Evolutionary conservation across 2,329 filamentous ascomycete genomes (phyloP).

Genomic region (Penicillium rolfsii): DNA sequence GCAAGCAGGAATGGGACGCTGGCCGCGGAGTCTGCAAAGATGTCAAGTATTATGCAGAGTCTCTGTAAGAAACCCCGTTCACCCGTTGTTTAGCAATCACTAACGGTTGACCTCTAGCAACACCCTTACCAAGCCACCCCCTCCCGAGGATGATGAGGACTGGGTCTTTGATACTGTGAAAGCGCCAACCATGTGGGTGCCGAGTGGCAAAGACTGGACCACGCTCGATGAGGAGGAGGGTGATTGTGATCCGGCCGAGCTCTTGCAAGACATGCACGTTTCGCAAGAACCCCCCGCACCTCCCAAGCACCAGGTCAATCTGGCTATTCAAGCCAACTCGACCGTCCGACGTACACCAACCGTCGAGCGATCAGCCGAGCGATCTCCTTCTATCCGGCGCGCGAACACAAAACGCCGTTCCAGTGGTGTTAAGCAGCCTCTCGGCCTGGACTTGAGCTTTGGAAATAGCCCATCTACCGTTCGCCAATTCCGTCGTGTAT

Average conservation of each 20-base stretch:
- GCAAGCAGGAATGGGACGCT: constrained; percentile 80
- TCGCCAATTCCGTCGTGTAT: constrained; percentile 86
- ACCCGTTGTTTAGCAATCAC: constrained; percentile 1
- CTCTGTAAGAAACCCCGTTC: constrained; percentile 59
- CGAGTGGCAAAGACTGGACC: constrained; percentile 55
- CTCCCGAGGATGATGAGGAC: constrained; percentile 75
- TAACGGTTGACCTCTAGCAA: constrained; percentile 50
- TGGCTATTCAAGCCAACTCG: constrained; percentile 61
- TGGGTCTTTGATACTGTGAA: constrained; percentile 97
- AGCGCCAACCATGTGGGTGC: constrained; percentile 62
- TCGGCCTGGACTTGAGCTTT: constrained; percentile 89
- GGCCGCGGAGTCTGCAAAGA: constrained; percentile 70
- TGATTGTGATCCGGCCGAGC: constrained; percentile 36
- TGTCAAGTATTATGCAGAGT: constrained; percentile 90
- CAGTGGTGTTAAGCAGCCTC: constrained; percentile 69
- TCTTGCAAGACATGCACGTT: constrained; percentile 46
- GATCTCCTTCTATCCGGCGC: constrained; percentile 48
- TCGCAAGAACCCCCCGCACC: constrained; percentile 50
- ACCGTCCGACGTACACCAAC: constrained; percentile 56
- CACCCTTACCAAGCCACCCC: constrained; percentile 57
- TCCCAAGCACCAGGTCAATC: constrained; percentile 59
- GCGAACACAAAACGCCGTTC: constrained; percentile 48
- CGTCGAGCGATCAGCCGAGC: constrained; percentile 49
- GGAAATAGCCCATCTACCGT: constrained; percentile 92
- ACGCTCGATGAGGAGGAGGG: constrained; percentile 39